Base-by-base conservation (phyloP, 306 rosid genomes). In the Corylus heterophylla region DNA sequence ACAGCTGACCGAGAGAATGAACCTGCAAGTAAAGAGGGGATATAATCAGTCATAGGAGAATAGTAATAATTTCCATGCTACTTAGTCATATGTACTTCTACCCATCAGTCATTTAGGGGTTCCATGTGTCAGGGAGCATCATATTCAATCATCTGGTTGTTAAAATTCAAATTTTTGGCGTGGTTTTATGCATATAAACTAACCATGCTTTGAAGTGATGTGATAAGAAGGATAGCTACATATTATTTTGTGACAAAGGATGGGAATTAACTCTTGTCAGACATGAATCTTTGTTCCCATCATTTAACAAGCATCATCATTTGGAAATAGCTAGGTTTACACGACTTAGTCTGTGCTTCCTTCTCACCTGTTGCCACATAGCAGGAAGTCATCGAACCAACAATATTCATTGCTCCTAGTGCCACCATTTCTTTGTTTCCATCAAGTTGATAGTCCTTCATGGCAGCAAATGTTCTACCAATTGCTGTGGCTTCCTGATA, bases 341-440 rank as follows among this genome's bases (percentile, higher is more conserved):
- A 68, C 0, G 51, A 22, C 54, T 69, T 69, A 22, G 12, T 12
- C 12, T 71, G 75, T 71, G 42, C 49, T 79, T 81, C 2, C n/a
- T 78, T 76, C 88, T 89, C 83, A 94, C 98, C 98, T 49, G 99
- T 95, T 54, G 99, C 89, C n/a, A 95, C 99, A 76, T 95, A 95
- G 87, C 98, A 93, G 44, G 99, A 95, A 80, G 99, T 95, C 94
- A 95, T 85, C 1, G 99, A 95, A 54, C 98, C 98, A 63, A 90
- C 90, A 66, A 95, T 79, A 64, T 95, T 95, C 98, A 95, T 95
- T 56, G 93, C 78, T 81, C 98, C 98, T 69, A 95, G 80, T 29
- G 98, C 98, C 58, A 95, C 88, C 98, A 95, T 92, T 91, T 95
- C 98, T 83, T 86, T 92, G 97, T 95, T 95, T 74, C 98, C 98